These are phyloP conservation scores for Hypoxylon sp. DNA, from an alignment of 2,329 filamentous ascomycete genomes.

Conservation along the genomic window DNA sequence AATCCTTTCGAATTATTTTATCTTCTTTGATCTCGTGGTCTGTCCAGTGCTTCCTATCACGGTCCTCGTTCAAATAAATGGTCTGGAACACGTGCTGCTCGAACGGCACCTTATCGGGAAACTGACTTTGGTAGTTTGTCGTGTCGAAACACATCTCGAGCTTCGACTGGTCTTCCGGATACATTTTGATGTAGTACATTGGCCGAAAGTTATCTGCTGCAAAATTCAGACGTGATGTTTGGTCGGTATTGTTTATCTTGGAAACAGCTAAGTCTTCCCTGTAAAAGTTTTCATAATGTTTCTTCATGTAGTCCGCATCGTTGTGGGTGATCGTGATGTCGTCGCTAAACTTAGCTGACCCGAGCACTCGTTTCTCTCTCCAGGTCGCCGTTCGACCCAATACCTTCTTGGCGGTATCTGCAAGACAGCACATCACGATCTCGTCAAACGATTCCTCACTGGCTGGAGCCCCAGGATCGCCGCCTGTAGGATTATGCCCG, in stretches of 20 bases:
- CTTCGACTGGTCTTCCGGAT: constrained; percentile 60
- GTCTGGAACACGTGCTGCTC: constrained; percentile 53
- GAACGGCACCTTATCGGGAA: constrained; percentile 58
- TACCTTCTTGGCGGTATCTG: constrained; percentile 70
- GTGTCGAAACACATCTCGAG: constrained; percentile 64
- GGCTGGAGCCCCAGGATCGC: constrained; percentile 47
- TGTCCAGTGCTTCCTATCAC: constrained; percentile 63
- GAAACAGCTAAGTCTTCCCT: constrained; percentile 54
- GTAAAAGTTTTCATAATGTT: constrained; percentile 72
- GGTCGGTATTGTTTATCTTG: constrained; percentile 46
- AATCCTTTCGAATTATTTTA: constrained; percentile 65
- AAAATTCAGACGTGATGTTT: constrained; percentile 51
- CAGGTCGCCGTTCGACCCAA: constrained; percentile 65
- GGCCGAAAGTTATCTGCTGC: constrained; percentile 56
- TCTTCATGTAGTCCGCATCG: constrained; percentile 70
- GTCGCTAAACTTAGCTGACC: constrained; percentile 74
- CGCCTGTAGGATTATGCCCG: constrained; percentile 45
- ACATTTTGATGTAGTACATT: constrained; percentile 67
- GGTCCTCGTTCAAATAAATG: constrained; percentile 66
- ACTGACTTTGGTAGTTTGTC: constrained; percentile 67
- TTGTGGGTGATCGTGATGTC: constrained; percentile 76
- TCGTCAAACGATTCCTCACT: constrained; percentile 70
- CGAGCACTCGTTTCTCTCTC: constrained; percentile 72
- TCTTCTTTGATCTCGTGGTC: constrained; percentile 61
- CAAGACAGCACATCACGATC: constrained; percentile 70